Percentiles rank a stretch among this genome's conserved stretches.
Evolutionary conservation across 495 filamentous ascomycete genomes (phyloP).

Genomic region (Sordaria brevicollis): DNA sequence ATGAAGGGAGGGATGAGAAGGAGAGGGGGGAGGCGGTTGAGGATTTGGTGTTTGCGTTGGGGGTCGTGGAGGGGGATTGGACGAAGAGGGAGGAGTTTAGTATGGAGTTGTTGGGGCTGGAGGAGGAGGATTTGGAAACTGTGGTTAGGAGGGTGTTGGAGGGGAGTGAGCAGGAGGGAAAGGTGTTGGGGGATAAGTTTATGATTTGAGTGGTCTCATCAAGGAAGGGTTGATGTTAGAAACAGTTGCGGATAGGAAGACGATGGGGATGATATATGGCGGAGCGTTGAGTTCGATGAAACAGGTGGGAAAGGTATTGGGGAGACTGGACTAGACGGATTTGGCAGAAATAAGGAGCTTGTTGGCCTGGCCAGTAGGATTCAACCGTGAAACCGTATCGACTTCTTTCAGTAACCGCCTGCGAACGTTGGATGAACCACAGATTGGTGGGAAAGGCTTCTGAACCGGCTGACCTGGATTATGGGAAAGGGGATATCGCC

Average conservation of each 20-base stretch:
- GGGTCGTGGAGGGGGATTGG: slow-evolving; percentile 19
- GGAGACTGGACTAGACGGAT: no score
- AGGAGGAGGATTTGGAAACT: slow-evolving; percentile 18
- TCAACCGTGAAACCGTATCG: not conserved
- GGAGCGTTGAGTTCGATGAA: not conserved
- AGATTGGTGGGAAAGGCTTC: not conserved
- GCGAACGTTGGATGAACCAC: not conserved
- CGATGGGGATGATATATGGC: not conserved
- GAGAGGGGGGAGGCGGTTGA: slow-evolving; percentile 8
- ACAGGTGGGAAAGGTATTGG: no score
- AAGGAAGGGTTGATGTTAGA: not conserved
- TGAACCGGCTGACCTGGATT: not conserved
- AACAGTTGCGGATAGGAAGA: not conserved
- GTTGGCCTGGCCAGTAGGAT: not conserved
- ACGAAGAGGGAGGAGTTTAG: slow-evolving; percentile 13
- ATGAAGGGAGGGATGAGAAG: slow-evolving; percentile 10
- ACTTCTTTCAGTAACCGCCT: not conserved
- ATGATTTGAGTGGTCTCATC: no score
- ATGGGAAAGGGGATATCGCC: not conserved
- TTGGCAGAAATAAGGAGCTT: no score
- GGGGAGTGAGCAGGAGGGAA: not conserved
- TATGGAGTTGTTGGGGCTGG: slow-evolving; percentile 19
- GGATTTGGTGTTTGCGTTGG: slow-evolving; percentile 21
- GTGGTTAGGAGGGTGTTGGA: slow-evolving; percentile 9
- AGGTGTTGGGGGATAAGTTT: not conserved